Conservation (phyloP, 768 basidiomycete species). For the Xerocomellus chrysenteron region DNA sequence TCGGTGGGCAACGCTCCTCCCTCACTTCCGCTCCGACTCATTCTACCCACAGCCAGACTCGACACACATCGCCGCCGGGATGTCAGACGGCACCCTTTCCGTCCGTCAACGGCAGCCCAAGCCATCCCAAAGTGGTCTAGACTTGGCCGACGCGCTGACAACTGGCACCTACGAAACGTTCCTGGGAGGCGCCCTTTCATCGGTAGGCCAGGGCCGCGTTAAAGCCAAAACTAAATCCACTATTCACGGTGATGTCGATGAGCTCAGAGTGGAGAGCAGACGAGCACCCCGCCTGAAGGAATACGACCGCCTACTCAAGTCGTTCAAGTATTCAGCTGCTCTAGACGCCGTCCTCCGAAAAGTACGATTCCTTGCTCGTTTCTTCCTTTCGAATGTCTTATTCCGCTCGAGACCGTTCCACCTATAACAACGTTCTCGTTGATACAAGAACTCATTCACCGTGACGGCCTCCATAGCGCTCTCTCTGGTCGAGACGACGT, state of each 20-base stretch:
- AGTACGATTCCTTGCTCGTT: conserved; percentile 39
- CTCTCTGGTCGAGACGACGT: conserved; percentile 92
- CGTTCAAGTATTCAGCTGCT: conserved; percentile 92
- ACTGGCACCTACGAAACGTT: conserved; percentile 69
- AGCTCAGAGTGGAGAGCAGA: conserved; percentile 74
- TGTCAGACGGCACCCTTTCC: conserved; percentile 98
- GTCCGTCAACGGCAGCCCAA: conserved; percentile 85
- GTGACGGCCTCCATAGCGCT: conserved; percentile 84
- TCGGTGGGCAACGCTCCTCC: conserved; percentile 53
- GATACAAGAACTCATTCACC: conserved; percentile 89
- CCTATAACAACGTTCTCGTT: conserved; percentile 87
- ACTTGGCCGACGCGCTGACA: conserved; percentile 41
- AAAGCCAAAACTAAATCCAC: conserved; percentile 50
- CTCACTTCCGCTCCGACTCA: conserved; percentile 8
- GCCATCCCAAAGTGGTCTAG: conserved; percentile 50
- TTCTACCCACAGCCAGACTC: conserved; percentile 73
- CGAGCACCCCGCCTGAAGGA: conserved; percentile 72
- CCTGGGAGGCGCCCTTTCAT: conserved; percentile 51
- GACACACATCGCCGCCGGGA: conserved; percentile 94
- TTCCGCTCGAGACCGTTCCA: conserved; percentile 62
- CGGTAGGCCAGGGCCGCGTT: conserved; percentile 54
- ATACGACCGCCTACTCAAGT: conserved; percentile 87
- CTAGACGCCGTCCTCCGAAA: conserved; percentile 88
- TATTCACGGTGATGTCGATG: conserved; percentile 62
- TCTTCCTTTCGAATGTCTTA: background rate